Conservation (phyloP, 1,284 basidiomycete genomes). For the Leccinum fuscescens region DNA sequence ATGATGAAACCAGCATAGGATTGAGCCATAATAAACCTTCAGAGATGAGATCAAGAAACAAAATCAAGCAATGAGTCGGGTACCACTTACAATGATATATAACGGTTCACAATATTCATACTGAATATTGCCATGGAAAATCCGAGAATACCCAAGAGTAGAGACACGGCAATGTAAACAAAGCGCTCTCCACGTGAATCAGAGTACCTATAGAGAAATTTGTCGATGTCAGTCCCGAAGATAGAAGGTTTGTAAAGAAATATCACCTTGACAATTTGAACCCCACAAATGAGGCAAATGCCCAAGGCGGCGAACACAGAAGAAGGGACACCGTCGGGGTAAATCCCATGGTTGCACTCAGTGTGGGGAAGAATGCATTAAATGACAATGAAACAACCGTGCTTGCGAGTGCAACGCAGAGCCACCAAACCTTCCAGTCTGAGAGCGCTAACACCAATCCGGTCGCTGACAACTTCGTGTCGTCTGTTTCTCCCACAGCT, state of each 20-base stretch:
- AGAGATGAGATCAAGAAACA: neutral
- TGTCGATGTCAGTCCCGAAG: neutral
- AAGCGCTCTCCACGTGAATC: slow-evolving; percentile 67
- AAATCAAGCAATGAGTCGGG: neutral
- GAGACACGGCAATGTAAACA: slow-evolving; percentile 57
- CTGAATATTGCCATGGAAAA: slow-evolving; percentile 73
- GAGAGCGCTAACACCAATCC: slow-evolving; percentile 43
- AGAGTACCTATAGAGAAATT: slow-evolving; percentile 52
- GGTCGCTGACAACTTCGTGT: slow-evolving; percentile 7
- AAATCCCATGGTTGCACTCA: slow-evolving; percentile 57
- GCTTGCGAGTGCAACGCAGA: slow-evolving; percentile 48
- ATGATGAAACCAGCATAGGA: slow-evolving; percentile 70
- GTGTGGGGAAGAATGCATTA: slow-evolving; percentile 59
- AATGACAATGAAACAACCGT: slow-evolving; percentile 54
- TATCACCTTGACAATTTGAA: slow-evolving; percentile 38
- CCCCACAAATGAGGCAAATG: slow-evolving; percentile 50
- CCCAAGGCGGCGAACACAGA: slow-evolving; percentile 64
- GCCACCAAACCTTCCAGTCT: slow-evolving; percentile 61
- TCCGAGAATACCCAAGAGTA: slow-evolving; percentile 63
- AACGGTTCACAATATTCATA: slow-evolving; percentile 65
- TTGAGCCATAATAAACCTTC: slow-evolving; percentile 74
- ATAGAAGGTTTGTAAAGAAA: slow-evolving; percentile 15
- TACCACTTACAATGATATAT: slow-evolving; percentile 61
- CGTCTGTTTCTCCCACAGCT: slow-evolving; percentile 12
- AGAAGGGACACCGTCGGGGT: slow-evolving; percentile 50